Evolutionary conservation across 176 grass and related monocot species (phyloP), one percentile per base, ranked within the genome.

Genomic region (sorghum (Sorghum bicolor)): DNA sequence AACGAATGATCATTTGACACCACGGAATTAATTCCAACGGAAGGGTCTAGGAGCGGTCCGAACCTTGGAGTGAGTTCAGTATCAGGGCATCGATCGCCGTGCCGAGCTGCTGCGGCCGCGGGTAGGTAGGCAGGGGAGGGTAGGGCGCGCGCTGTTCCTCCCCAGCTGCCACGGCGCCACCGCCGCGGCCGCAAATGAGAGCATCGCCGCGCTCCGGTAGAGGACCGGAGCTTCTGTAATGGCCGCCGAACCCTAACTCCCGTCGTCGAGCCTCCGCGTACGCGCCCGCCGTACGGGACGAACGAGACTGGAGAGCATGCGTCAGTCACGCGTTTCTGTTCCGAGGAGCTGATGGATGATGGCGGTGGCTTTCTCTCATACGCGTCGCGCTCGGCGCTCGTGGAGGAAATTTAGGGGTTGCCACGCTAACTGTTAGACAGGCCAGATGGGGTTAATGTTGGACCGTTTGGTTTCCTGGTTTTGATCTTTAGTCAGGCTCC

Each of bases 181-280:
- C 62, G 16, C 62, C 61, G 6, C 10, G 36, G 67, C 50, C 17
- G 24, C 64, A 69, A 69, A 36, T 4, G 10, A 72, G 22, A 80
- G 65, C 84, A 80, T 86, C 65, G 29, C 39, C 34, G n/a, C 13
- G 53, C 33, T 57, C 2, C 34, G 22, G 16, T 25, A 31, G 76
- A 39, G 15, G 20, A 22, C 20, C 5, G 36, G 8, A 28, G 26
- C 47, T 58, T 50, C 20, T 65, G 32, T 6, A 48, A 48, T 13
- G 4, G 45, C 20, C 43, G 72, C n/a, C 61, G 50, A 86, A 86
- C 84, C 76, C 69, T 73, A 80, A 48, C 33, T 14, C 50, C 67
- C 76, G 67, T 40, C 76, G 7, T 72, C 84, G 76, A 72, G 84
- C 53, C 72, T 50, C 17, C 67, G 76, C 76, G 40, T 74, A 26